A percentile compares a stretch with the other conserved stretches of the same genome.
phyloP scores from a whole-genome alignment of 306 rosid species.

The Ochetophila trinervis region DNA sequence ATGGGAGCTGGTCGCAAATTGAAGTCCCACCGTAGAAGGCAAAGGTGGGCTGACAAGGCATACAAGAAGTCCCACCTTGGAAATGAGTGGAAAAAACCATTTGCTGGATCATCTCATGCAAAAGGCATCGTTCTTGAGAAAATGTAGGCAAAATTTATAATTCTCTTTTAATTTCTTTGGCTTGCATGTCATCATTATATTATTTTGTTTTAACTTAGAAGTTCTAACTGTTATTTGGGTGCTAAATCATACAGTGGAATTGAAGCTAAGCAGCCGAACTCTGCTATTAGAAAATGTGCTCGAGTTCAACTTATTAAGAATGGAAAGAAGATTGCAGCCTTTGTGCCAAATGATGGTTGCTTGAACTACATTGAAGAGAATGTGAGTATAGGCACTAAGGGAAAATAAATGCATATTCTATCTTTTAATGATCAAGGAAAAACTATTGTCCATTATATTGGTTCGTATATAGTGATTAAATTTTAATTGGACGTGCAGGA shows the following conservation, averaged over 20 bases:
- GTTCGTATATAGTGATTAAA: neutral
- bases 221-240: neutral
- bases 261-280: conserved; percentile 29
- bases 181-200: neutral
- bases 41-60: conserved; percentile 25
- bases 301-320: conserved; percentile 23
- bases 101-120: conserved; percentile 24
- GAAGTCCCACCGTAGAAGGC: conserved; percentile 21
- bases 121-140: conserved; percentile 25
- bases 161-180: neutral
- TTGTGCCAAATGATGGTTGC: conserved; percentile 27
- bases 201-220: neutral
- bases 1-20: conserved; percentile 25
- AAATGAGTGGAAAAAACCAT: conserved; percentile 24
- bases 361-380: conserved; percentile 28
- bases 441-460: no score
- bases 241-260: conserved; percentile 8
- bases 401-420: no score
- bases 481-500: conserved; percentile 9
- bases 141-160: neutral
- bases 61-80: conserved; percentile 26
- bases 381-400: neutral
- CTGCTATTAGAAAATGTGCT: conserved; percentile 27
- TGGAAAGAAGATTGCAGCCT: conserved; percentile 27
- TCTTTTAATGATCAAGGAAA: neutral